Base-by-base conservation (phyloP, 139 green algal genomes). In the Coelastrella sp. region DNA sequence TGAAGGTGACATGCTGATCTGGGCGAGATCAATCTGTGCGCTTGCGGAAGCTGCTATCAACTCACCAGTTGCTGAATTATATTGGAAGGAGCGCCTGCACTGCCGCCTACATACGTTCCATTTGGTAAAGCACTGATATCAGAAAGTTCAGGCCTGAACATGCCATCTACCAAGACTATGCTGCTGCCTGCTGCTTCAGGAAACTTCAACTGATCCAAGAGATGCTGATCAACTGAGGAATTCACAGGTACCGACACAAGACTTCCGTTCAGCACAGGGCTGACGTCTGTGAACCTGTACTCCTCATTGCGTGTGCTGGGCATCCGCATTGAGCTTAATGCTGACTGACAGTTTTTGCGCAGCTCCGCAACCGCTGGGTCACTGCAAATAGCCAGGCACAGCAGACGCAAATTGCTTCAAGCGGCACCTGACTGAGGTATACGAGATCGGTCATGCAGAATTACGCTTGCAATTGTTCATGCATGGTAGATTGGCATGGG, bases 221-320 rank as follows among this genome's bases (percentile, higher is more conserved):
- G 32, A 2, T 51, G 27, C 9, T 63, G 66, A 25, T 67, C 68
- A 3, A 87, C 88, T 5, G 69, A 62, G 5, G 89, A 82, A 40
- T 35, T 69, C 50, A 68, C 51, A n/a, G 69, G 21, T 27, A 85
- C 76, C 2, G 50, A 13, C 17, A 83, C 64, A 41, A 85, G 51
- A 23, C 19, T 32, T 30, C 50, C 64, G 38, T 67, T 62, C 59
- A 95, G 66, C 77, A 98, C 78, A 0, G 84, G 68, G 19, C 75
- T 75, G 6, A 98, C 62, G 81, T 98, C 95, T 9, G 95, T 98
- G 89, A 93, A 98, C 11, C 95, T 89, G 53, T 94, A 98, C n/a
- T 95, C 93, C 78, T 98, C 95, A 68, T 96, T 93, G 53, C 89
- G 86, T 3, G 81, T 95, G 38, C 84, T 97, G 34, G 95, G 95